Evolutionary conservation across 179 eudicot species (phyloP).

Genomic region (Silene noctiflora): DNA sequence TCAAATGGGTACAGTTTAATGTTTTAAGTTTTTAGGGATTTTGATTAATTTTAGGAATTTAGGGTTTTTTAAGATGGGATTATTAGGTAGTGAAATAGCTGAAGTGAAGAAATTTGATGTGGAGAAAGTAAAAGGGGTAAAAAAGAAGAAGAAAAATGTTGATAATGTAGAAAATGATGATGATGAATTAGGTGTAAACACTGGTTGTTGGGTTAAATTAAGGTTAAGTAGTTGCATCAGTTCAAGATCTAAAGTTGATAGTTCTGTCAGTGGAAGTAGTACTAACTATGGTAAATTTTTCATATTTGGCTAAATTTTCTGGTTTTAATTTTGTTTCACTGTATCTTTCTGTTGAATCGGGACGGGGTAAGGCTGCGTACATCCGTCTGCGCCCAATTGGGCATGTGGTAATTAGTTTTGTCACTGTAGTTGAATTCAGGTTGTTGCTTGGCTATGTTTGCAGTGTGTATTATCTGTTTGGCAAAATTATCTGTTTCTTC

Average conservation of each 20-base stretch:
- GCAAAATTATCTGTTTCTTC: too few relatives aligned
- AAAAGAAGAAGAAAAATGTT: constrained; percentile 34
- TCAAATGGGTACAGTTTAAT: neutral
- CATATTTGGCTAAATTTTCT: neutral
- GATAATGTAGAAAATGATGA: constrained; percentile 19
- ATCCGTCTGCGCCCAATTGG: constrained; percentile 10
- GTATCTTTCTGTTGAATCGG: neutral
- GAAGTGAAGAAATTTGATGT: constrained; percentile 49
- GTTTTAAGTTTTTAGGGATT: constrained; percentile 21
- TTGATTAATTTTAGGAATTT: constrained; percentile 19
- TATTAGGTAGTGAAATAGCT: constrained; percentile 32
- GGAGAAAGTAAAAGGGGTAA: constrained; percentile 43
- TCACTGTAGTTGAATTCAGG: neutral
- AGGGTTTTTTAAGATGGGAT: constrained; percentile 39
- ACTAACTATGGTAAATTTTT: constrained; percentile 41
- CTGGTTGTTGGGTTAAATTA: constrained; percentile 57
- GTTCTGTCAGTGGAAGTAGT: constrained; percentile 48
- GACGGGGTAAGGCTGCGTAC: neutral
- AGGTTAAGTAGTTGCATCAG: constrained; percentile 52
- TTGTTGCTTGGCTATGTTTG: too few relatives aligned
- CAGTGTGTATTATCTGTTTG: too few relatives aligned
- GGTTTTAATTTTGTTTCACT: neutral
- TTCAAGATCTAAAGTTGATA: constrained; percentile 66
- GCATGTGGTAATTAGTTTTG: neutral
- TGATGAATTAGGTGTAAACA: constrained; percentile 38